Evolutionary conservation across 2,329 filamentous ascomycete species (phyloP), one percentile per base, ranked within the genome.

Genomic region (Colletotrichum graminicola): DNA sequence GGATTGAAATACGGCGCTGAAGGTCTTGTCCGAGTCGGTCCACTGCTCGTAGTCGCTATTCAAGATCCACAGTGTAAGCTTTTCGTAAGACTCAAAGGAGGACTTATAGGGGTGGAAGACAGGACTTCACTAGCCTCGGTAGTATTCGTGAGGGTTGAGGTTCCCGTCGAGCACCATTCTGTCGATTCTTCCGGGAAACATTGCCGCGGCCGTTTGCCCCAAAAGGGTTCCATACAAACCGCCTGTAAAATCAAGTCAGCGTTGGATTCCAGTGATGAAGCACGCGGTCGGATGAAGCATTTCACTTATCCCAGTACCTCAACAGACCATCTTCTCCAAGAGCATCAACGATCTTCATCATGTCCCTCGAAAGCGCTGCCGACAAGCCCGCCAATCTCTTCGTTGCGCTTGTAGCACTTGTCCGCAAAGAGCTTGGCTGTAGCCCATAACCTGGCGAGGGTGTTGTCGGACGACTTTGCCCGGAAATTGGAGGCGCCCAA

Each of bases 331-430:
- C 82, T 57, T 83, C 83, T 1, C 74, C 77, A 2, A 85, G 73
- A 14, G 78, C 78, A 66, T 84, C 82, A 1, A 81, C 80, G 21
- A 83, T 80, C 6, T 75, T 66, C 67, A 85, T 81, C 73, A 86
- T 77, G 67, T 87, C 85, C 43, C 84, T 76, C 78, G 71, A 83
- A 86, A 0, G 82, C 80, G 0, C 83, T 86, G 12, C 85, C 83
- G 5, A 86, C 74, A 10, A 82, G 74, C 5, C 65, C 62, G 1
- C 79, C 83, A 0, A 75, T 63, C 2, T 80, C 73, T 21, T 79
- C 77, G 0, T 74, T 71, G 18, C 45, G 60, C 1, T 47, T n/a
- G 7, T 51, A 60, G 36, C 79, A 80, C 10, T 45, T 60, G 21
- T 76, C 66, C 3, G 70, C 73, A n/a, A 75, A 67, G 32, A 77